A percentile compares a stretch with the other conserved stretches of the same genome.
These are phyloP conservation scores for Tylopilus sp. DNA, from an alignment of 768 basidiomycete genomes.

Conservation along the genomic window DNA sequence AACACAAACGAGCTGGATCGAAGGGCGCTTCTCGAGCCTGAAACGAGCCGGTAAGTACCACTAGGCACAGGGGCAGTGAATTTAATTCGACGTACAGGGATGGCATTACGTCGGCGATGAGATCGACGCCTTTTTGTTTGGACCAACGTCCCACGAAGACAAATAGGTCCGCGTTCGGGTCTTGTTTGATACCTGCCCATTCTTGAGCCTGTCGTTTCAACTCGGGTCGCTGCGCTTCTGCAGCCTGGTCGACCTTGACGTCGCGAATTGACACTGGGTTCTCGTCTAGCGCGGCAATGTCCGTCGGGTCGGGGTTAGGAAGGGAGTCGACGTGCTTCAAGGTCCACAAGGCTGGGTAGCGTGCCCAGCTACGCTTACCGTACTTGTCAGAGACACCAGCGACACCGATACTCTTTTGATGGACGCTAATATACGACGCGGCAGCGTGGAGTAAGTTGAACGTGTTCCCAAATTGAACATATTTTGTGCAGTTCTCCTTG, in stretches of 20 bases:
- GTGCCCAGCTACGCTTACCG: slow-evolving; percentile 94
- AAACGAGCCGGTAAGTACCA: background rate
- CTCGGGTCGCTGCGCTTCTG: slow-evolving; percentile 89
- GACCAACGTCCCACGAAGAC: slow-evolving; percentile 99
- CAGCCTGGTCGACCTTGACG: slow-evolving; percentile 72
- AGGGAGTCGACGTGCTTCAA: slow-evolving; percentile 93
- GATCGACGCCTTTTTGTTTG: slow-evolving; percentile 96
- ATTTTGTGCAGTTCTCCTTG: slow-evolving; percentile 94
- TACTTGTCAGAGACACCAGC: slow-evolving; percentile 98
- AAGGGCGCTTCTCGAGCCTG: slow-evolving; percentile 81
- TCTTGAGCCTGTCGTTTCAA: slow-evolving; percentile 90
- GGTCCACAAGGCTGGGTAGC: slow-evolving; percentile 95
- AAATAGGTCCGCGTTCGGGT: slow-evolving; percentile 85
- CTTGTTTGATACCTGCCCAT: slow-evolving; percentile 92
- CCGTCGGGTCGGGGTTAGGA: slow-evolving; percentile 92
- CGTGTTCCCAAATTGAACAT: slow-evolving; percentile 97
- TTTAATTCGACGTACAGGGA: slow-evolving; percentile 53
- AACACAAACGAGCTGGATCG: slow-evolving; percentile 83
- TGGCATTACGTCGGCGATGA: slow-evolving; percentile 96
- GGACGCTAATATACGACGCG: slow-evolving; percentile 86
- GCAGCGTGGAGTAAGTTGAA: slow-evolving; percentile 94
- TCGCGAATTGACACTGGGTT: slow-evolving; percentile 66
- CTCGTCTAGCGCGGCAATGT: slow-evolving; percentile 90
- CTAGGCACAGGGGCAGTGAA: background rate
- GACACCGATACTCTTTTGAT: slow-evolving; percentile 91